Evolutionary conservation across 495 filamentous ascomycete genomes (phyloP).

Genomic region (Hypoxylon lenormandii): DNA sequence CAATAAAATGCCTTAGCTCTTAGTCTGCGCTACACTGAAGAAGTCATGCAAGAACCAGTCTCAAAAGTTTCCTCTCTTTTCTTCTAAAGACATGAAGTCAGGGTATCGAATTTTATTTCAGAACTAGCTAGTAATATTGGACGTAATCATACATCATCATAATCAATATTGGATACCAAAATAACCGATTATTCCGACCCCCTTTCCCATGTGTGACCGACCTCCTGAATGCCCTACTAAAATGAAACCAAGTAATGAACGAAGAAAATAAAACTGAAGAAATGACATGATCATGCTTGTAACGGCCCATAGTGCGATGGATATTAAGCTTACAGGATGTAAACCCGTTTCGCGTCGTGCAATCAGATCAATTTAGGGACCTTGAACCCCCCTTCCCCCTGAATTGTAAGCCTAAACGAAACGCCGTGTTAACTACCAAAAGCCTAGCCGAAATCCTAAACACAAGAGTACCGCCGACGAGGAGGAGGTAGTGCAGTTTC

Average conservation of each 20-base stretch:
- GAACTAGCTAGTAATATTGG: constrained; percentile 5
- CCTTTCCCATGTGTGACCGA: neutral
- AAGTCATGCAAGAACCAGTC: neutral
- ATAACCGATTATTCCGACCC: constrained; percentile 14
- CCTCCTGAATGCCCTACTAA: constrained; percentile 2
- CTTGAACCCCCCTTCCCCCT: constrained; percentile 14
- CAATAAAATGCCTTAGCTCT: constrained; percentile 19
- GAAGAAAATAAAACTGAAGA: neutral
- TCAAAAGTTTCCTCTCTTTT: no score
- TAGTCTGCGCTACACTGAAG: neutral
- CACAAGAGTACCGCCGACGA: constrained; percentile 18
- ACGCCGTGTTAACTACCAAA: neutral
- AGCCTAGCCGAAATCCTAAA: constrained; percentile 1
- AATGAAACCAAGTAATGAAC: constrained; percentile 11
- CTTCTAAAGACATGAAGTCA: constrained; percentile 18
- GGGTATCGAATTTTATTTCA: constrained; percentile 28
- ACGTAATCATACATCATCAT: constrained; percentile 10
- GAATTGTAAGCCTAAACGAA: constrained; percentile 4
- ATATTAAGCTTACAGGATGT: constrained; percentile 19
- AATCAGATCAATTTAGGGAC: neutral
- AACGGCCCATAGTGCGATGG: neutral
- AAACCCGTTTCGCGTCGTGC: neutral
- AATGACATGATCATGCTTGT: constrained; percentile 3
- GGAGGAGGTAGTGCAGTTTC: constrained; percentile 9
- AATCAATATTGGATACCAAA: constrained; percentile 5